These are phyloP conservation scores for Elongisporangium undulatum DNA, from an alignment of 352 stramenopile species.

Conservation along the genomic window DNA sequence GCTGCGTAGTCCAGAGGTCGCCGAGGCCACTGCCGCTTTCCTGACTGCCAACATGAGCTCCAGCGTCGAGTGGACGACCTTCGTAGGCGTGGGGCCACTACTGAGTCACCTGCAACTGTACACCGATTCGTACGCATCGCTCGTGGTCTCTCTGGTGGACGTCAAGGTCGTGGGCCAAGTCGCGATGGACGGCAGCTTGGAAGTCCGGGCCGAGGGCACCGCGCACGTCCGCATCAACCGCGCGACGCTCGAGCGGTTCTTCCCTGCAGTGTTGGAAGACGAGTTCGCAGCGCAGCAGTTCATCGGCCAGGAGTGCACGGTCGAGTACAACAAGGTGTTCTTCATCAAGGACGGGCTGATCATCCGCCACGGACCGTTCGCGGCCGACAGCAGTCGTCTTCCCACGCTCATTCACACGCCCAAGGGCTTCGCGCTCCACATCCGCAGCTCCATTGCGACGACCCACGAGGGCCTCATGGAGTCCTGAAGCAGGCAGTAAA, in stretches of 20 bases:
- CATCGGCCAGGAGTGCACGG: constrained; percentile 50
- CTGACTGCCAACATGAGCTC: background rate
- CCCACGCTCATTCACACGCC: constrained; percentile 6
- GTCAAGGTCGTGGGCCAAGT: background rate
- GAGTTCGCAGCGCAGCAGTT: constrained; percentile 44
- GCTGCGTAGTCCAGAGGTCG: background rate
- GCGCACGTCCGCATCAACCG: constrained; percentile 37
- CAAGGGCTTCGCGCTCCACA: background rate
- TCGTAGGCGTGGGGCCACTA: background rate
- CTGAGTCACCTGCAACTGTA: background rate
- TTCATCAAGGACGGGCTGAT: constrained; percentile 29
- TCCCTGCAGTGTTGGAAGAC: constrained; percentile 44
- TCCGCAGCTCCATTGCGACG: background rate
- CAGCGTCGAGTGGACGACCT: background rate
- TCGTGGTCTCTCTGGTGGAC: background rate
- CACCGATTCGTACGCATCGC: background rate
- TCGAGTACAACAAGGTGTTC: constrained; percentile 72
- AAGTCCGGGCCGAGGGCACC: constrained; percentile 24
- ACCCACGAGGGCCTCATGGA: background rate
- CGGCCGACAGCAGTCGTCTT: constrained; percentile 20
- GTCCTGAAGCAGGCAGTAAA: background rate
- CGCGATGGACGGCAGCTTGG: constrained; percentile 9
- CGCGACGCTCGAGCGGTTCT: constrained; percentile 36
- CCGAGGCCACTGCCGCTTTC: background rate
- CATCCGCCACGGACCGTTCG: background rate